These are phyloP conservation scores for Psilocybe azurescens DNA, from an alignment of 768 basidiomycete genomes.

Conservation along the genomic window DNA sequence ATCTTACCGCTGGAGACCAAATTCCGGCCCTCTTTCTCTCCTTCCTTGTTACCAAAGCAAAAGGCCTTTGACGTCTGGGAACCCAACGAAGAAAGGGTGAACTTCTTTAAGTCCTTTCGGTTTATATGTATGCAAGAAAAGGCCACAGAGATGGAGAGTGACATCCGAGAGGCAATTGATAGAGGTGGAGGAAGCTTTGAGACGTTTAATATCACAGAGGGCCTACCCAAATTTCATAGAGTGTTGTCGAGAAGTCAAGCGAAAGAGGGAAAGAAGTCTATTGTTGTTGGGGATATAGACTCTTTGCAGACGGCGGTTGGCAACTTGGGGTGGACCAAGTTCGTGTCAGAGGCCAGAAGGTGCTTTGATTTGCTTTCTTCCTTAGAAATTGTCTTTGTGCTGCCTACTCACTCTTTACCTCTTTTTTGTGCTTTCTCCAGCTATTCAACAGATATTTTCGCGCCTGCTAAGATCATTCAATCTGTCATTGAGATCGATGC, in stretches of 20 bases:
- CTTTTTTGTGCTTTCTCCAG: constrained; percentile 26
- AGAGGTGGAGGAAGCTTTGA: constrained; percentile 69
- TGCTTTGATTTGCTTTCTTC: constrained; percentile 26
- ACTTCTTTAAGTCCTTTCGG: constrained; percentile 55
- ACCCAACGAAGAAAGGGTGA: constrained; percentile 65
- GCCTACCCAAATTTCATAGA: constrained; percentile 54
- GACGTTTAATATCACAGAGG: constrained; percentile 57
- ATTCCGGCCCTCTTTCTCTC: constrained; percentile 63
- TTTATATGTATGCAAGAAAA: constrained; percentile 69
- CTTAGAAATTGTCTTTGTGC: not conserved
- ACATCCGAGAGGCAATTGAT: constrained; percentile 57
- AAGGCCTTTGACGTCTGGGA: constrained; percentile 67
- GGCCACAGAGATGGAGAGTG: constrained; percentile 49
- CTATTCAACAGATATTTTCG: constrained; percentile 47
- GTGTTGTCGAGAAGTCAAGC: constrained; percentile 56
- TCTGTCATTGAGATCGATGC: constrained; percentile 48
- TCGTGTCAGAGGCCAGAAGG: constrained; percentile 57
- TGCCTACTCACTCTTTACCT: not conserved
- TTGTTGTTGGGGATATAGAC: constrained; percentile 56
- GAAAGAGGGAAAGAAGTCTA: constrained; percentile 53
- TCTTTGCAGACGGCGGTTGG: constrained; percentile 58
- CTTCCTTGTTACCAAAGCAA: constrained; percentile 49
- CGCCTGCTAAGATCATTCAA: constrained; percentile 54
- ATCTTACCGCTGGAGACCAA: constrained; percentile 55
- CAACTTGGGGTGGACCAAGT: constrained; percentile 54